These are phyloP conservation scores for Suhomyces sp. DNA, from an alignment of 805 yeast genomes.

Conservation along the genomic window DNA sequence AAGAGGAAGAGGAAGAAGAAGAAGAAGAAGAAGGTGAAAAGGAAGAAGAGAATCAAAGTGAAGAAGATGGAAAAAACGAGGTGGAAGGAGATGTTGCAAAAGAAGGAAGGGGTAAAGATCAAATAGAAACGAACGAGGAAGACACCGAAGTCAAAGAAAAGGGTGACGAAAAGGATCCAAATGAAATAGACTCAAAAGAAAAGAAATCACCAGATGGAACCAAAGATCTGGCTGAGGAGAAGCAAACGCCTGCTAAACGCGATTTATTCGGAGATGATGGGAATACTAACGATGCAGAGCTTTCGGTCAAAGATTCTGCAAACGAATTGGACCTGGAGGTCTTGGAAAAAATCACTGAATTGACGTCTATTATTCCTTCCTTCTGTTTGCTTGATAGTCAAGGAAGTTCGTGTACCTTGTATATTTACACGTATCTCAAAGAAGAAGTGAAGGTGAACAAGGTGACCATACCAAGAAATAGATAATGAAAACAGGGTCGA, in stretches of 20 bases:
- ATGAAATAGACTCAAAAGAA: slow-evolving; percentile 18
- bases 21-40: slow-evolving; percentile 11
- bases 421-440: slow-evolving; percentile 76
- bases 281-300: slow-evolving; percentile 1
- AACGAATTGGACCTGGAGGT: slow-evolving; percentile 10
- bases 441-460: slow-evolving; percentile 91
- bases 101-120: too few species aligned
- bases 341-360: slow-evolving; percentile 19
- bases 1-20: slow-evolving; percentile 22
- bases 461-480: slow-evolving; percentile 39
- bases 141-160: slow-evolving; percentile 7
- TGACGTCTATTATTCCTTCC: slow-evolving; percentile 57
- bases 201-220: too few species aligned
- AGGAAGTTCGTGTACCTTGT: slow-evolving; percentile 72
- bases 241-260: too few species aligned
- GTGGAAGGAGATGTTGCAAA: too few species aligned
- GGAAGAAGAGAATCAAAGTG: slow-evolving; percentile 8
- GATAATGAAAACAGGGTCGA: too few species aligned
- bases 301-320: background rate
- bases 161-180: slow-evolving; percentile 2
- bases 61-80: slow-evolving; percentile 4
- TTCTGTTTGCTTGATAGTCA: slow-evolving; percentile 88
- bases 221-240: too few species aligned
- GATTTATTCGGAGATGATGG: slow-evolving; percentile 7
- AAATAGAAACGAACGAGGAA: slow-evolving; percentile 8